These are phyloP conservation scores for Spergularia azorica DNA, from an alignment of 179 eudicot species.

Conservation along the genomic window DNA sequence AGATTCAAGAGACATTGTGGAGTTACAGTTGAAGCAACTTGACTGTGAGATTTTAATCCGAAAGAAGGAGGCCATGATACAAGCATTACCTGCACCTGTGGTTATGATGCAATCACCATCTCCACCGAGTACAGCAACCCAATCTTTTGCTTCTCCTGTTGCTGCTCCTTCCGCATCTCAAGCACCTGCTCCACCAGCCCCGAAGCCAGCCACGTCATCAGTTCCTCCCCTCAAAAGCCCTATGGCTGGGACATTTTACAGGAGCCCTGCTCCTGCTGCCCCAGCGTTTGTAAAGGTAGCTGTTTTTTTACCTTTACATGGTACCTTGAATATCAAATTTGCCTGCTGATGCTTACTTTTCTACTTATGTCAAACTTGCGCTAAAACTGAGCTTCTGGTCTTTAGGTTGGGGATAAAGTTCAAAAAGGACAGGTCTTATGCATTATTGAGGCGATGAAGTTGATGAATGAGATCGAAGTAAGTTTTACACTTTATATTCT, in stretches of 20 bases:
- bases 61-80: slow-evolving; percentile 84
- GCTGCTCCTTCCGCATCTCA: slow-evolving; percentile 41
- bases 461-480: slow-evolving; percentile 94
- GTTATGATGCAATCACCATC: slow-evolving; percentile 60
- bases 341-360: slow-evolving; percentile 9
- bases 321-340: background rate
- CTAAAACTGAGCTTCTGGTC: slow-evolving; percentile 10
- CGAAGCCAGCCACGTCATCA: slow-evolving; percentile 58
- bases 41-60: slow-evolving; percentile 80
- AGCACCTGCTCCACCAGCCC: slow-evolving; percentile 47
- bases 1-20: slow-evolving; percentile 89
- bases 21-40: slow-evolving; percentile 80
- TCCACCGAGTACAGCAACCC: slow-evolving; percentile 33
- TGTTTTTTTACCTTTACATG: background rate
- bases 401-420: slow-evolving; percentile 89
- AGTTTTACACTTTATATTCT: slow-evolving; percentile 22
- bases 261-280: slow-evolving; percentile 80
- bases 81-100: slow-evolving; percentile 44
- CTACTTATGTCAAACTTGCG: background rate
- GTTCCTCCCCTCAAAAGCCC: slow-evolving; percentile 86
- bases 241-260: slow-evolving; percentile 94
- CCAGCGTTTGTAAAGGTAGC: slow-evolving; percentile 82
- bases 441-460: slow-evolving; percentile 96
- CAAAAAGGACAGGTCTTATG: slow-evolving; percentile 92
- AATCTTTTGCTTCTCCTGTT: slow-evolving; percentile 30